A percentile compares a stretch with the other conserved stretches of the same genome.
Evolutionary conservation across 2,329 filamentous ascomycete genomes (phyloP).

Genomic region (Dothidotthia symphoricarpi): DNA sequence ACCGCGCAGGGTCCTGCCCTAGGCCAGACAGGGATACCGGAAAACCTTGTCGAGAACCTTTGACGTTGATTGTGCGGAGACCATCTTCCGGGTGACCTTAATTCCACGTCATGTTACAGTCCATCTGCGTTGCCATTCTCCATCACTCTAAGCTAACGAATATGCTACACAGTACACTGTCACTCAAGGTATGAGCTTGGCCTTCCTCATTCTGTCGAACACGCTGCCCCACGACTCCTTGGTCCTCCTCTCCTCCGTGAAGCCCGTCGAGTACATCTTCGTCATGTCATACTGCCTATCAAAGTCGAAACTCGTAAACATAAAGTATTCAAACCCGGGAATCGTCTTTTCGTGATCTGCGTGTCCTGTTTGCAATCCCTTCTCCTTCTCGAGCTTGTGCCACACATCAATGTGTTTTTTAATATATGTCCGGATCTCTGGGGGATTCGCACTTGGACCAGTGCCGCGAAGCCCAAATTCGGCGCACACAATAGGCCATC

Average conservation of each 20-base stretch:
- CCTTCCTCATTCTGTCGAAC: conserved; percentile 48
- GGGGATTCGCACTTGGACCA: conserved; percentile 14
- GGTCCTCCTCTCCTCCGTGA: conserved; percentile 42
- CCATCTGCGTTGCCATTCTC: no score
- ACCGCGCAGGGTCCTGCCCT: no score
- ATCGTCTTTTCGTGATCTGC: conserved; percentile 32
- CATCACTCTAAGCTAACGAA: no score
- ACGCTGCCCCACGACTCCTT: conserved; percentile 42
- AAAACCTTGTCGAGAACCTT: no score
- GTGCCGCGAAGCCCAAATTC: conserved; percentile 48
- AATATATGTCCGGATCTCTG: conserved; percentile 30
- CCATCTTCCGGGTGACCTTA: no score
- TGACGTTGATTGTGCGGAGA: no score
- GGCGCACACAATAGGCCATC: conserved; percentile 48
- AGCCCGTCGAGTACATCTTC: conserved; percentile 47
- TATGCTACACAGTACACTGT: no score
- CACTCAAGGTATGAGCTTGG: conserved; percentile 34
- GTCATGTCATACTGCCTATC: conserved; percentile 49
- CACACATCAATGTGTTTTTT: conserved; percentile 27
- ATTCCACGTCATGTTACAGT: no score
- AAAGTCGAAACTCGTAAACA: conserved; percentile 47
- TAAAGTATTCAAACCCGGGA: conserved; percentile 46
- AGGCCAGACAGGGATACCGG: no score
- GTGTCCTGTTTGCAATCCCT: conserved; percentile 27
- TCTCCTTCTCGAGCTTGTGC: conserved; percentile 21